Evolutionary conservation across 305 asterid species (phyloP), one percentile per base, ranked within the genome.

Genomic region (Fraxinus paxiana): DNA sequence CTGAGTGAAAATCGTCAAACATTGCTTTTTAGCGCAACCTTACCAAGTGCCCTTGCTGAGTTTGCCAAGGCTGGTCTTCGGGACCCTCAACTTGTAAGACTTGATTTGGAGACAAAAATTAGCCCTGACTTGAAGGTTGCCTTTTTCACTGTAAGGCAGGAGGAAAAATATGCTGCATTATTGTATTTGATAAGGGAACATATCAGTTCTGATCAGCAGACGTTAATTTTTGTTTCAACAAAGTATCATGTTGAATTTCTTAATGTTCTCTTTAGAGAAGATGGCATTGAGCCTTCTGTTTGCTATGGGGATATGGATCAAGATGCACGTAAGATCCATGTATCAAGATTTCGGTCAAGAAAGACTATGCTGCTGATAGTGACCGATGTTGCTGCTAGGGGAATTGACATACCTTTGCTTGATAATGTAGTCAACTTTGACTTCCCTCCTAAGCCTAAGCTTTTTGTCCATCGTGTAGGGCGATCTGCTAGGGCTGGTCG

Each of bases 401-500:
- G 98, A 80, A 94, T 95, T 75, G 99, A 95, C 84, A 95, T 95
- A 65, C 98, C 99, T 56, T 86, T 95, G 86, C 97, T 95, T 38
- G 99, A 95, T 79, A 93, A 95, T 84, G 99, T 95, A 37, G 83
- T 95, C 78, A 95, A 95, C 84, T 94, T 89, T 80, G 99, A 95
- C 83, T 95, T 91, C 86, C 97, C 99, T 35, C 88, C 94, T 35
- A 95, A 85, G 83, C 99, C 98, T 48, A 95, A 95, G 82, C 98
- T 95, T 74, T 95, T 95, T 83, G 92, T 95, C 83, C 98, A 95
- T 86, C 93, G 99, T 37, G 98, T 95, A 34, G 99, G 99, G 22
- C 89, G 98, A 83, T 98, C 94, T 81, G 99, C 99, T 67, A 91
- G 99, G 89, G 99, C 99, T 46, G 99, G 99, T 80, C 96, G 97